A percentile compares a stretch with the other conserved stretches of the same genome.
Evolutionary conservation across 2,329 filamentous ascomycete genomes (phyloP).

Genomic region (Penicillium sp.): DNA sequence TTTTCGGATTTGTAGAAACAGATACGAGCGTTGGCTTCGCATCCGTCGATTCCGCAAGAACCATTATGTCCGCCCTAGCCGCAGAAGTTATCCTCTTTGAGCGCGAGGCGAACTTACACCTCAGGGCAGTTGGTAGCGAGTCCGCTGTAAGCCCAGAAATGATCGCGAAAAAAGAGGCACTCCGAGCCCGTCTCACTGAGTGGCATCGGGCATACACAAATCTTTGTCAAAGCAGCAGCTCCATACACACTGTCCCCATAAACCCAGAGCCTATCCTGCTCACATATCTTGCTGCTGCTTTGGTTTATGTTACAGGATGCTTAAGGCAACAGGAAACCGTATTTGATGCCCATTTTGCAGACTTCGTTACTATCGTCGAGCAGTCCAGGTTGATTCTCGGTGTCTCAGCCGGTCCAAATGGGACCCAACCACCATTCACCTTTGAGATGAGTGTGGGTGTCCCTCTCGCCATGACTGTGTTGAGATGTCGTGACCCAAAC

Average conservation of each 20-base stretch:
- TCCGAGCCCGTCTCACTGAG: not conserved
- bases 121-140: not conserved
- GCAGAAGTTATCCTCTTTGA: constrained; percentile 15
- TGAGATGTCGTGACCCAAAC: constrained; percentile 24
- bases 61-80: constrained; percentile 1
- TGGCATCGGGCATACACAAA: constrained; percentile 12
- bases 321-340: constrained; percentile 13
- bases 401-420: constrained; percentile 5
- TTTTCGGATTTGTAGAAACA: constrained; percentile 10
- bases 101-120: constrained; percentile 13
- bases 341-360: constrained; percentile 16
- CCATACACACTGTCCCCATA: not conserved
- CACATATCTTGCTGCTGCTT: constrained; percentile 8
- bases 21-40: not conserved
- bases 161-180: not conserved
- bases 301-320: constrained; percentile 14
- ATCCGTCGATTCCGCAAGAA: constrained; percentile 12
- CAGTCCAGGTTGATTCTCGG: constrained; percentile 8
- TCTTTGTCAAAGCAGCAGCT: not conserved
- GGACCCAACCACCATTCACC: constrained; percentile 19
- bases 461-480: constrained; percentile 20
- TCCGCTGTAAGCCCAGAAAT: constrained; percentile 2
- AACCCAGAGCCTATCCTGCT: constrained; percentile 11
- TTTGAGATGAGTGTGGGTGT: constrained; percentile 24
- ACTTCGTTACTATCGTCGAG: constrained; percentile 13